Evolutionary conservation across 805 yeast species (phyloP).

Genomic region (Brettanomyces anomalus): DNA sequence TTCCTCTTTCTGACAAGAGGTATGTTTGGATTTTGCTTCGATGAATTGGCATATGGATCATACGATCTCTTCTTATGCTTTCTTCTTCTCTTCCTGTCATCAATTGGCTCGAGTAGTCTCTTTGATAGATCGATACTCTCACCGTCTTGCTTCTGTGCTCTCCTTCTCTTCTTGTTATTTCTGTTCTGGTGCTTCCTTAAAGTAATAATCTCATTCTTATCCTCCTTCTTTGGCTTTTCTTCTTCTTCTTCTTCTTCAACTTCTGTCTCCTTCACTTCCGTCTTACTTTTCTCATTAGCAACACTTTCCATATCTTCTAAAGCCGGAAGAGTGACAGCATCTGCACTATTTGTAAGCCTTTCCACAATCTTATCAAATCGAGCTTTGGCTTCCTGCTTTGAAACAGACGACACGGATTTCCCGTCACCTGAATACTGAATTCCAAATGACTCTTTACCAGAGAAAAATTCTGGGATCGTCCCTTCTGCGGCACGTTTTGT

Average conservation of each 20-base stretch:
- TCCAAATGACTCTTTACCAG: too few species aligned
- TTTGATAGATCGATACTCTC: slow-evolving; percentile 24
- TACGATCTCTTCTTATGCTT: slow-evolving; percentile 32
- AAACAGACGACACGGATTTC: neutral
- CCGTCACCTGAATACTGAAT: neutral
- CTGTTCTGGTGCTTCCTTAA: slow-evolving; percentile 19
- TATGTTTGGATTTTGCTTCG: slow-evolving; percentile 10
- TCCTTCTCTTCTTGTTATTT: slow-evolving; percentile 2
- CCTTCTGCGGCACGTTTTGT: too few species aligned
- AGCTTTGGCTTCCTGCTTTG: slow-evolving; percentile 1
- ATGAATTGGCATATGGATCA: slow-evolving; percentile 45
- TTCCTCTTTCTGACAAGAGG: slow-evolving; percentile 21
- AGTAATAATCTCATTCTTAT: slow-evolving; percentile 24
- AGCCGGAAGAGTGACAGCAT: neutral
- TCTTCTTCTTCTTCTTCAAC: slow-evolving; percentile 3
- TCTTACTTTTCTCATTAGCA: neutral
- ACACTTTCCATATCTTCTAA: slow-evolving; percentile 2
- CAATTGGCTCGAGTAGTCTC: slow-evolving; percentile 13
- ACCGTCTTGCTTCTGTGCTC: slow-evolving; percentile 14
- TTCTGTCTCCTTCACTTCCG: neutral
- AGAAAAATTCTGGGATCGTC: too few species aligned
- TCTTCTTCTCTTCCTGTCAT: slow-evolving; percentile 10
- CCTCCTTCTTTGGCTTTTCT: slow-evolving; percentile 13
- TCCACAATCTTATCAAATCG: slow-evolving; percentile 2
- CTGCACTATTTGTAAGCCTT: neutral